A percentile compares a stretch with the other conserved stretches of the same genome.
Conservation (phyloP, 164 flowering plant genomes). For the Berberis vulgaris region DNA sequence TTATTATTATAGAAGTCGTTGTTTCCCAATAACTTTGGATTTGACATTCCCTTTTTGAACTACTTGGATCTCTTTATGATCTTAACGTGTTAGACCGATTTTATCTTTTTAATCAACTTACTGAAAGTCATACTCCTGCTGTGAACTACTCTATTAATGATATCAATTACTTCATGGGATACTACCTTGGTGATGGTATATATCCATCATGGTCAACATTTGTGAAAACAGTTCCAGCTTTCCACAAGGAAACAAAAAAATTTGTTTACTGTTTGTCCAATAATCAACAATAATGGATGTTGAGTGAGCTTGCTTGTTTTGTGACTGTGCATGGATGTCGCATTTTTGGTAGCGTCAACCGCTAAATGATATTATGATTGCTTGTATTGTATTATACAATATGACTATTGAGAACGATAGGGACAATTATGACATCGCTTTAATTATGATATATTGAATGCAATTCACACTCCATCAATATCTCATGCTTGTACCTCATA, state of each 20-base stretch:
- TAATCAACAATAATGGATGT: not conserved
- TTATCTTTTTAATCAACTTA: slow-evolving; percentile 1
- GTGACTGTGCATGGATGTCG: not conserved
- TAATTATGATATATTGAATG: too few relatives aligned
- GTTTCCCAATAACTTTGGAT: slow-evolving; percentile 2
- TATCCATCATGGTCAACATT: not conserved
- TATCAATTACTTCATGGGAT: not conserved
- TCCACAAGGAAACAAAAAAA: not conserved
- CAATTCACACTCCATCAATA: too few relatives aligned
- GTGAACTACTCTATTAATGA: not conserved
- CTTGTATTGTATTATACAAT: too few relatives aligned
- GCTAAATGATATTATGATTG: too few relatives aligned
- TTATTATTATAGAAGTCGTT: slow-evolving; percentile 2
- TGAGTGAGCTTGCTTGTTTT: not conserved
- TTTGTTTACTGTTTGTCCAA: not conserved
- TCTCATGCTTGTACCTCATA: too few relatives aligned
- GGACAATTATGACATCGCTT: too few relatives aligned
- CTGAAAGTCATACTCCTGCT: not conserved
- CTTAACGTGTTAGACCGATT: not conserved
- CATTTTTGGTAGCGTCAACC: not conserved
- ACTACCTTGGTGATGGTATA: not conserved
- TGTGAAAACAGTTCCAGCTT: not conserved
- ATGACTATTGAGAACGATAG: too few relatives aligned
- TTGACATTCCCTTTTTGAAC: slow-evolving; percentile 1
- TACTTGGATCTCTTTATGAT: not conserved